Percentiles rank a stretch among this genome's conserved stretches.
phyloP scores from a whole-genome alignment of 352 stramenopile genomes.

The Pythium brachiatum region DNA sequence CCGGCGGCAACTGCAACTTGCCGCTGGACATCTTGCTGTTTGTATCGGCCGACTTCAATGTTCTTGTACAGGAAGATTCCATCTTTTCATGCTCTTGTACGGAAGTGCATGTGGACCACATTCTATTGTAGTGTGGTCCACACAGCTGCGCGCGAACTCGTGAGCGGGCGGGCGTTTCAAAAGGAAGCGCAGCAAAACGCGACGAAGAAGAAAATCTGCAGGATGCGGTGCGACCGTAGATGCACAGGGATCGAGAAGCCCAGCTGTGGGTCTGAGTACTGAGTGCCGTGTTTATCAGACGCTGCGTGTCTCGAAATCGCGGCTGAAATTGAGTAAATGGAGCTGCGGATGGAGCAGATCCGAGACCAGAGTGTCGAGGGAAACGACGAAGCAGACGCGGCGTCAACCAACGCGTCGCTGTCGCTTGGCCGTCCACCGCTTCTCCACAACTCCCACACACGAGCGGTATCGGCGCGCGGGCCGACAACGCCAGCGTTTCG shows the following conservation, averaged over 20 bases:
- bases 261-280: neutral
- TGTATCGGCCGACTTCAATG: conserved; percentile 23
- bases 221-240: neutral
- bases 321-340: neutral
- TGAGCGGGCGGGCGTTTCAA: conserved; percentile 3
- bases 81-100: conserved; percentile 5
- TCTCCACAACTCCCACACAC: conserved; percentile 3
- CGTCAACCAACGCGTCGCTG: neutral
- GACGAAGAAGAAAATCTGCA: neutral
- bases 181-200: neutral
- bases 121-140: neutral
- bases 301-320: neutral
- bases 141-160: conserved; percentile 1
- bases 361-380: neutral
- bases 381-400: neutral
- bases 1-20: too few relatives aligned
- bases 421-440: neutral
- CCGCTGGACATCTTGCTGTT: neutral
- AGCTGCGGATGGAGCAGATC: neutral
- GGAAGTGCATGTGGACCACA: conserved; percentile 1
- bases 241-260: neutral
- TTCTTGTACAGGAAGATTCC: conserved; percentile 17
- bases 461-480: conserved; percentile 10
- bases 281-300: neutral
- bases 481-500: conserved; percentile 21